A percentile compares a stretch with the other conserved stretches of the same genome.
phyloP scores from a whole-genome alignment of 2,329 filamentous ascomycete species.

The Diatrype stigma region DNA sequence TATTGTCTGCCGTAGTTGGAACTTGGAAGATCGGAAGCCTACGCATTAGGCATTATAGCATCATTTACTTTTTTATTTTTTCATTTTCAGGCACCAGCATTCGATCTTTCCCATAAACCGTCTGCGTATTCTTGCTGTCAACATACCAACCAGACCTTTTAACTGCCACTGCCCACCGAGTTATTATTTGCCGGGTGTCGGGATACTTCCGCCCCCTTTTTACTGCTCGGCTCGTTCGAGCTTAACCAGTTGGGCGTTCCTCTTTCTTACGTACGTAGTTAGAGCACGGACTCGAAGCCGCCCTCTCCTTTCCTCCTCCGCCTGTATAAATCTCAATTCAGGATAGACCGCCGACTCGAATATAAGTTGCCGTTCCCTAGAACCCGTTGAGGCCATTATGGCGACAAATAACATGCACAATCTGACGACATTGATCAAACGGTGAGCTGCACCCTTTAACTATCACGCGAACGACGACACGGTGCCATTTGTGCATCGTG shows the following conservation, averaged over 20 bases:
- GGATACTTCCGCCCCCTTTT: not conserved
- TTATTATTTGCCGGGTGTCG: not conserved
- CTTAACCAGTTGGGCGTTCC: not conserved
- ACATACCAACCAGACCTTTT: too few relatives aligned
- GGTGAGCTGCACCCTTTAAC: conserved; percentile 55
- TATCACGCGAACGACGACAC: conserved; percentile 1
- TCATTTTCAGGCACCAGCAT: not conserved
- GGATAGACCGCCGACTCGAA: too few relatives aligned
- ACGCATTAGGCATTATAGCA: too few relatives aligned
- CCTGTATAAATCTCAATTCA: not conserved
- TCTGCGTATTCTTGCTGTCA: not conserved
- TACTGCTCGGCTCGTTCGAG: not conserved
- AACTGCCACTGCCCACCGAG: too few relatives aligned
- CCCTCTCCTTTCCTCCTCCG: not conserved
- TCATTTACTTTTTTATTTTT: too few relatives aligned
- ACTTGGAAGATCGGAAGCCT: not conserved
- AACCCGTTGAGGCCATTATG: conserved; percentile 43
- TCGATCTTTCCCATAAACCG: not conserved
- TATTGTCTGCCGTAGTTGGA: too few relatives aligned
- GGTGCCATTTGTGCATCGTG: conserved; percentile 6
- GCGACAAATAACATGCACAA: conserved; percentile 88
- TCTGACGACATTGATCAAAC: conserved; percentile 94
- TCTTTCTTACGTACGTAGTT: not conserved
- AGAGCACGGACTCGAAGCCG: not conserved
- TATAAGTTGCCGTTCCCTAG: not conserved